Conservation (phyloP, 75 land plant genomes). For the Pinus albicaulis region DNA sequence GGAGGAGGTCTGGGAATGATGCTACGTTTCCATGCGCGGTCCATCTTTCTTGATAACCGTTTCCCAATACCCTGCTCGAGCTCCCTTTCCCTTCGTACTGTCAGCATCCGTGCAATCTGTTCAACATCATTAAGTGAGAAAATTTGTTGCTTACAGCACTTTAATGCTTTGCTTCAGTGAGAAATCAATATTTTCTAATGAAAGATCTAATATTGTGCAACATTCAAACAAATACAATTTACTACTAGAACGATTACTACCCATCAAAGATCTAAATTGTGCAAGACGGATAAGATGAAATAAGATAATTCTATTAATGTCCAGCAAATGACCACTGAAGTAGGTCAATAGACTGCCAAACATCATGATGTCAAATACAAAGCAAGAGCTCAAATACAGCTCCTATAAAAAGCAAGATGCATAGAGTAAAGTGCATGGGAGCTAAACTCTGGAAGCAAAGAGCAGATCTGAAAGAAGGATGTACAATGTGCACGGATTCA, state of each 20-base stretch:
- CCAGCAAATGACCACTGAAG: no score
- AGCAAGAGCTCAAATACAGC: no score
- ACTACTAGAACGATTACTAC: background rate
- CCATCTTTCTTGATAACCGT: slow-evolving; percentile 86
- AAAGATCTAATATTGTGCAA: background rate
- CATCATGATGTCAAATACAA: no score
- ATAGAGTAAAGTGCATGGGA: no score
- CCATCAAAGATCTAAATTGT: background rate
- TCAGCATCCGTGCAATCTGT: slow-evolving; percentile 92
- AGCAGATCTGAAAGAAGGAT: no score
- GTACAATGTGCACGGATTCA: no score
- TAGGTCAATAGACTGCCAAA: no score
- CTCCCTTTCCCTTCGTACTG: slow-evolving; percentile 92
- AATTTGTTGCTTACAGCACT: background rate
- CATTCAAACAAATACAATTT: background rate
- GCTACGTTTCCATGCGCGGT: slow-evolving; percentile 76
- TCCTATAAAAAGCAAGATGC: no score
- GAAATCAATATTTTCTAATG: background rate
- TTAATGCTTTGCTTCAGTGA: background rate
- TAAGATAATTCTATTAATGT: no score
- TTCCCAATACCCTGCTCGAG: slow-evolving; percentile 79
- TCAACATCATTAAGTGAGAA: background rate
- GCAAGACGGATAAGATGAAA: no score
- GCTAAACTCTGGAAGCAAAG: no score
- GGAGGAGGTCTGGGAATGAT: slow-evolving; percentile 84